Evolutionary conservation across 2,329 filamentous ascomycete genomes (phyloP).

Genomic region (Botrytis elliptica): DNA sequence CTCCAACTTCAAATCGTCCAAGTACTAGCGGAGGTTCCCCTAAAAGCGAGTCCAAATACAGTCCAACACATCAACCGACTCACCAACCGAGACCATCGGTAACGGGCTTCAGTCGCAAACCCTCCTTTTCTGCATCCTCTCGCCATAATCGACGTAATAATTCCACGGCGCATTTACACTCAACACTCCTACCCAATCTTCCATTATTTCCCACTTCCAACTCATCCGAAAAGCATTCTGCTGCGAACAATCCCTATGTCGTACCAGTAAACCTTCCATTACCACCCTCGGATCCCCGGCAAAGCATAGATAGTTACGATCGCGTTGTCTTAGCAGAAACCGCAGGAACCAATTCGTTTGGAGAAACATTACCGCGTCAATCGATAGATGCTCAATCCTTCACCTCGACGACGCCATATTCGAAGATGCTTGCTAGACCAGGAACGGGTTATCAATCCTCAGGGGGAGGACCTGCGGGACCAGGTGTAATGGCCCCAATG

Average conservation of each 20-base stretch:
- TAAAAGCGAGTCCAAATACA: constrained; percentile 29
- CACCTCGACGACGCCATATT: constrained; percentile 34
- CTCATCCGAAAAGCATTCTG: constrained; percentile 30
- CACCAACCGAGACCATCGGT: constrained; percentile 37
- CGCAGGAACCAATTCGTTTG: constrained; percentile 23
- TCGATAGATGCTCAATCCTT: constrained; percentile 26
- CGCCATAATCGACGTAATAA: constrained; percentile 45
- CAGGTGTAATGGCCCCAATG: constrained; percentile 24
- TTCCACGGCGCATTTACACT: constrained; percentile 37
- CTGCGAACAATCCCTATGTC: constrained; percentile 25
- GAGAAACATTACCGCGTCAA: constrained; percentile 11
- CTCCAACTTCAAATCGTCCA: constrained; percentile 32
- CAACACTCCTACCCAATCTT: constrained; percentile 16
- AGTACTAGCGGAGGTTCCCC: constrained; percentile 34
- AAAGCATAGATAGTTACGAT: constrained; percentile 29
- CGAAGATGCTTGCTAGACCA: constrained; percentile 37
- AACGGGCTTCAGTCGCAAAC: constrained; percentile 54
- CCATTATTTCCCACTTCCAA: constrained; percentile 4
- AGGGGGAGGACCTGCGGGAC: constrained; percentile 25
- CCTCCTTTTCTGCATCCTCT: constrained; percentile 48
- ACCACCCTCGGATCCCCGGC: constrained; percentile 4
- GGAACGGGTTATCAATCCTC: constrained; percentile 33
- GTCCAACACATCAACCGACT: constrained; percentile 13
- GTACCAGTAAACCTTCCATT: constrained; percentile 19
- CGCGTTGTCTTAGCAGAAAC: constrained; percentile 23